A percentile compares a stretch with the other conserved stretches of the same genome.
Evolutionary conservation across 805 yeast genomes (phyloP).

Genomic region (Lipomyces mesembrius): DNA sequence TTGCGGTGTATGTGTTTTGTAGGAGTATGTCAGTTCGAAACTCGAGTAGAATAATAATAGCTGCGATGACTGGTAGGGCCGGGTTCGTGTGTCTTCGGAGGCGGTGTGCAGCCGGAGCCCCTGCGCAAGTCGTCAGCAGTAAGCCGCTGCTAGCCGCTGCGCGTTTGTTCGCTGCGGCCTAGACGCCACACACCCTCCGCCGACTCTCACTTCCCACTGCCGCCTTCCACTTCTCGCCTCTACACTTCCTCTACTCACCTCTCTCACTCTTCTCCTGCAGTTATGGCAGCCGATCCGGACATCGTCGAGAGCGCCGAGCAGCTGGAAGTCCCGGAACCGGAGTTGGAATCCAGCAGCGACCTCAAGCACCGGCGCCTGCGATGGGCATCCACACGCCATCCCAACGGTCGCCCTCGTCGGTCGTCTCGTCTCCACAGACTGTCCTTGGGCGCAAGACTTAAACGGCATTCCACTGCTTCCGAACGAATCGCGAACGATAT

Average conservation of each 20-base stretch:
- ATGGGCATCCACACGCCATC: constrained; percentile 36
- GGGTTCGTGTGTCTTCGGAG: no score
- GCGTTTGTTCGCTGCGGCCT: no score
- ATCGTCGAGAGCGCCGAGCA: constrained; percentile 8
- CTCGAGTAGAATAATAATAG: no score
- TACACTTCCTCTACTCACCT: not conserved
- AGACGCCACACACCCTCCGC: not conserved
- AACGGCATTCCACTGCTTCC: constrained; percentile 13
- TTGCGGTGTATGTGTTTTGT: no score
- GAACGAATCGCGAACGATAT: constrained; percentile 13
- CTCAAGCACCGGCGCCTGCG: constrained; percentile 32
- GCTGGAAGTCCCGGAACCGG: constrained; percentile 5
- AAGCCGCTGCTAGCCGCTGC: no score
- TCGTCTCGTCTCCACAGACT: constrained; percentile 33
- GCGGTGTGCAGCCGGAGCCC: no score
- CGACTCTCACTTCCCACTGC: not conserved
- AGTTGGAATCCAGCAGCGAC: constrained; percentile 1
- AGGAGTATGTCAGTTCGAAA: no score
- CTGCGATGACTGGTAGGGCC: no score
- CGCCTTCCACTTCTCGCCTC: not conserved
- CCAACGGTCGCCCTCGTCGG: constrained; percentile 27
- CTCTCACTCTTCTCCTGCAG: not conserved
- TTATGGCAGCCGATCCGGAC: constrained; percentile 5
- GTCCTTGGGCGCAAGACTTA: constrained; percentile 21
- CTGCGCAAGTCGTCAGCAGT: no score